Percentiles rank a stretch among this genome's conserved stretches.
These are phyloP conservation scores for Saccharomycodes ludwigii DNA, from an alignment of 805 yeast genomes.

Conservation along the genomic window DNA sequence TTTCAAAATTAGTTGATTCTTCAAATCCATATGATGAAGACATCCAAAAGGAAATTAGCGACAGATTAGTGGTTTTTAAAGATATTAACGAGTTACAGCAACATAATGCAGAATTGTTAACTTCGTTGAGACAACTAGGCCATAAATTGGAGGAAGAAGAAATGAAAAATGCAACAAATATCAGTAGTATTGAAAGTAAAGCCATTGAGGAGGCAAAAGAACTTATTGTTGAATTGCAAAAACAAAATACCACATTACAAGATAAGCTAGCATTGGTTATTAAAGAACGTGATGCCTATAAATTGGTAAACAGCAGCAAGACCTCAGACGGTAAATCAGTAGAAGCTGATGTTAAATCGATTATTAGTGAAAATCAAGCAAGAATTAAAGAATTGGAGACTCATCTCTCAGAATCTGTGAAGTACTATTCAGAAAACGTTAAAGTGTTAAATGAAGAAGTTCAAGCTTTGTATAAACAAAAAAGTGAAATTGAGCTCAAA, in stretches of 20 bases:
- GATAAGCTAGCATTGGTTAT: constrained; percentile 39
- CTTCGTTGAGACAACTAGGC: constrained; percentile 61
- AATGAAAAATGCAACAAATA: constrained; percentile 1
- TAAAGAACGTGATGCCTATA: constrained; percentile 61
- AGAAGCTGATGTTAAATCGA: not conserved
- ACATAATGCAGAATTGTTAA: constrained; percentile 61
- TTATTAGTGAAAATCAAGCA: constrained; percentile 6
- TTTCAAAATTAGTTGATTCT: constrained; percentile 36
- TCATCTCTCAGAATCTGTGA: constrained; percentile 11
- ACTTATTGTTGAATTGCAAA: constrained; percentile 51
- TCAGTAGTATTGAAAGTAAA: constrained; percentile 26
- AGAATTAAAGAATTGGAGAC: constrained; percentile 20
- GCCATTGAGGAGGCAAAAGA: constrained; percentile 54
- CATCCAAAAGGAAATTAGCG: constrained; percentile 42
- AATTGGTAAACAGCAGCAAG: constrained; percentile 21
- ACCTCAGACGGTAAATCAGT: too few relatives aligned
- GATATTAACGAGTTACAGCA: constrained; percentile 55
- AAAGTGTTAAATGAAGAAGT: constrained; percentile 38
- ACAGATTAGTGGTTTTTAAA: constrained; percentile 60
- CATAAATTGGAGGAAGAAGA: constrained; percentile 58
- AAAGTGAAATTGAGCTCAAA: constrained; percentile 35
- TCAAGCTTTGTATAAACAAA: constrained; percentile 26
- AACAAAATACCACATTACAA: constrained; percentile 40
- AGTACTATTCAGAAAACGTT: constrained; percentile 32
- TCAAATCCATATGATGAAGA: constrained; percentile 37